Conservation (phyloP, 2,329 filamentous ascomycete species). For the Colletotrichum sidae region DNA sequence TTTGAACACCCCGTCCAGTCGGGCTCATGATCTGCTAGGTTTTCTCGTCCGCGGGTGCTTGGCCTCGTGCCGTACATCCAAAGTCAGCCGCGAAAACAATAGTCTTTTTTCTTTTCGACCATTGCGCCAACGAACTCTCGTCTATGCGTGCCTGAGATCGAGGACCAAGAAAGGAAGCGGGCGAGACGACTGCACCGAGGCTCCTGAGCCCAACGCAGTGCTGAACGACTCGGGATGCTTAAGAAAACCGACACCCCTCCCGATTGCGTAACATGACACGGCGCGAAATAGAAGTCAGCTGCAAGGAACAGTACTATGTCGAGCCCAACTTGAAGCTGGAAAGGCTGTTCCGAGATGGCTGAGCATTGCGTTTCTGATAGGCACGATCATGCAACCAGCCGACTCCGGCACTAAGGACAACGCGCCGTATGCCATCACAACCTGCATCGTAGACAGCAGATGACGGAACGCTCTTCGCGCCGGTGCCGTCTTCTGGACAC, state of each 20-base stretch:
- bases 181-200: neutral
- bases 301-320: constrained; percentile 17
- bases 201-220: neutral
- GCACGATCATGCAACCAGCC: constrained; percentile 34
- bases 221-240: constrained; percentile 1
- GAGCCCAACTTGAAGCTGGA: no score
- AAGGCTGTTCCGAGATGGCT: constrained; percentile 1
- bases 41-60: no score
- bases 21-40: no score
- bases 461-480: no score
- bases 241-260: neutral
- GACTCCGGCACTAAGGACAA: constrained; percentile 7
- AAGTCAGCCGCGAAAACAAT: no score
- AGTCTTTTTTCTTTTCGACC: no score
- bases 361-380: constrained; percentile 27
- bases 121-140: no score
- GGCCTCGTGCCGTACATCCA: no score
- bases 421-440: neutral
- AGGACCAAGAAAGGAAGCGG: neutral
- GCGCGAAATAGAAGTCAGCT: constrained; percentile 6
- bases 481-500: no score
- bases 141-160: no score
- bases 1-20: no score
- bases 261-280: constrained; percentile 26
- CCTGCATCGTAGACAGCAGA: constrained; percentile 3